Percentiles rank a stretch among this genome's conserved stretches.
Conservation (phyloP, 73 alveolate genomes). For the Paramecium biaurelia region DNA sequence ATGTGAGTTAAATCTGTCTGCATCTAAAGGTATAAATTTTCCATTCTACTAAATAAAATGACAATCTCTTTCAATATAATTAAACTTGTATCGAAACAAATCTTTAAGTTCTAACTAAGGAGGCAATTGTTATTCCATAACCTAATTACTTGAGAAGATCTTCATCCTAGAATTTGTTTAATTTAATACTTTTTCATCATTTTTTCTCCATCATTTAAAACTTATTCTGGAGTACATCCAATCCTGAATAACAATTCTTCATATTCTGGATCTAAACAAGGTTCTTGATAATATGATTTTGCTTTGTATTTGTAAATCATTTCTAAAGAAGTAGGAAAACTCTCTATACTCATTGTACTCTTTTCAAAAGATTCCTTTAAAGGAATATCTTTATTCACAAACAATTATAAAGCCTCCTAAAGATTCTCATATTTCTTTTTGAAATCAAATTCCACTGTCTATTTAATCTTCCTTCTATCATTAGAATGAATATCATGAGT, state of each 20-base stretch:
- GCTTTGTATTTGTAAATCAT: background rate
- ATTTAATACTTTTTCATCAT: background rate
- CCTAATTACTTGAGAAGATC: background rate
- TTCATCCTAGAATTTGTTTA: background rate
- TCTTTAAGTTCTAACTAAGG: background rate
- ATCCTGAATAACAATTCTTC: background rate
- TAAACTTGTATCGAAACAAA: background rate
- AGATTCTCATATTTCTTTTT: conserved; percentile 22
- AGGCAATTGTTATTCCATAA: background rate
- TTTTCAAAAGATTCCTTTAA: conserved; percentile 11
- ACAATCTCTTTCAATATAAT: conserved; percentile 41
- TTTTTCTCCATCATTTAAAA: conserved; percentile 16
- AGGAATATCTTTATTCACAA: background rate
- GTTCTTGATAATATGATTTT: background rate
- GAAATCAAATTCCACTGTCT: background rate
- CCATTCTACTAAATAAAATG: background rate
- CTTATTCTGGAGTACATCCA: conserved; percentile 38
- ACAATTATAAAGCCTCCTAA: background rate
- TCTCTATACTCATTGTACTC: background rate
- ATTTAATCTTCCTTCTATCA: background rate
- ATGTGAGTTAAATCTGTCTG: background rate
- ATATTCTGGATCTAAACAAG: background rate
- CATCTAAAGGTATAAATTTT: background rate
- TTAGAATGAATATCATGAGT: background rate
- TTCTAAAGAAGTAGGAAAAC: background rate